Conservation (phyloP, 208 protist species). For the Histomonas meleagridis region DNA sequence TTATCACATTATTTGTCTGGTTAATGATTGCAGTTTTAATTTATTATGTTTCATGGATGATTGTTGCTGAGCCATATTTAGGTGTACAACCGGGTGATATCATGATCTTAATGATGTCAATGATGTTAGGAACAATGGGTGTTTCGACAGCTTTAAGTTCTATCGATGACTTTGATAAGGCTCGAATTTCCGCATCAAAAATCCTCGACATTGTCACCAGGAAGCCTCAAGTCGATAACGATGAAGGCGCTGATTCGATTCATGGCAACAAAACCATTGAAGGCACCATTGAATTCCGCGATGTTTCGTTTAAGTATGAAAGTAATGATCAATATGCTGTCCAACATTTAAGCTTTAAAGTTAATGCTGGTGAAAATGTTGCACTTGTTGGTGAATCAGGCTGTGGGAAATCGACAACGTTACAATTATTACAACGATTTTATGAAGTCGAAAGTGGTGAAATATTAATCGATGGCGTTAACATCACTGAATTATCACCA, state of each 20-base stretch:
- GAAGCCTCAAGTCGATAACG: not conserved
- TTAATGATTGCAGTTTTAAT: not conserved
- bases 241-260: no score
- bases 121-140: not conserved
- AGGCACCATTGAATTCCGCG: not conserved
- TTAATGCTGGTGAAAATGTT: conserved; percentile 34
- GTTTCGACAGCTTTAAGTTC: not conserved
- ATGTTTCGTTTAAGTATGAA: conserved; percentile 13
- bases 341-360: not conserved
- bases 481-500: not conserved
- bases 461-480: not conserved
- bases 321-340: not conserved
- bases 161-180: not conserved
- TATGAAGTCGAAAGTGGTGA: not conserved
- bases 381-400: conserved; percentile 21
- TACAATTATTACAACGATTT: not conserved
- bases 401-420: conserved; percentile 10
- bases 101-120: not conserved
- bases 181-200: not conserved
- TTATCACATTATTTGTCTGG: not conserved
- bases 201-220: not conserved
- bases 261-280: not conserved
- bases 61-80: not conserved
- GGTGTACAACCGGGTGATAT: not conserved
- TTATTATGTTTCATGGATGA: not conserved